Conservation (phyloP, 495 filamentous ascomycete species). For the Penicillium salamii region DNA sequence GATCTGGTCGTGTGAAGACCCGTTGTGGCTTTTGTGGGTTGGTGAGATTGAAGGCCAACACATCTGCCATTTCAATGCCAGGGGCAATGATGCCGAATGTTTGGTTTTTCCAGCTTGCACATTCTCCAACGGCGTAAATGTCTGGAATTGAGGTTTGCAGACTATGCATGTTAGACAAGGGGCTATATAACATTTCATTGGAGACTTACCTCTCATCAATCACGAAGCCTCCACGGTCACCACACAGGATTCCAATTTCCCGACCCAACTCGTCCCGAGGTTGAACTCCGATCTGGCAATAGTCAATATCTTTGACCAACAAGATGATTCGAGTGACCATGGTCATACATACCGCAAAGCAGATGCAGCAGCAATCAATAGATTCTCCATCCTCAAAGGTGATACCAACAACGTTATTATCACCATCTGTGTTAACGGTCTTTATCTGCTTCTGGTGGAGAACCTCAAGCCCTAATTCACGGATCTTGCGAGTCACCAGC, state of each 20-base stretch:
- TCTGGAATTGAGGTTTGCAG: slow-evolving; percentile 69
- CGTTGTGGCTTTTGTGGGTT: slow-evolving; percentile 71
- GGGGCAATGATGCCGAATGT: slow-evolving; percentile 94
- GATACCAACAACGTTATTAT: slow-evolving; percentile 70
- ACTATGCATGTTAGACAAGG: slow-evolving; percentile 20
- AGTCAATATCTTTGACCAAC: background rate
- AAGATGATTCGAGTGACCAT: background rate
- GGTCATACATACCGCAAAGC: slow-evolving; percentile 68
- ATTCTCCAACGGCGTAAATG: slow-evolving; percentile 93
- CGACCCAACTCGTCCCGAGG: slow-evolving; percentile 79
- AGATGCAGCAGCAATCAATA: slow-evolving; percentile 80
- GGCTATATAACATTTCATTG: too few relatives aligned
- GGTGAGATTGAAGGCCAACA: slow-evolving; percentile 91
- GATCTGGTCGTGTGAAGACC: slow-evolving; percentile 78
- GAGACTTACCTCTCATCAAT: slow-evolving; percentile 56
- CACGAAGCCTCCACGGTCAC: slow-evolving; percentile 73
- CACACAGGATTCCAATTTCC: slow-evolving; percentile 68
- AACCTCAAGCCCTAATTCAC: slow-evolving; percentile 78
- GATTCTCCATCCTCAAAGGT: slow-evolving; percentile 81
- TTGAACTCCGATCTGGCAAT: slow-evolving; percentile 68
- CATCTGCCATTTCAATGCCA: slow-evolving; percentile 94
- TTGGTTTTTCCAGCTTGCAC: slow-evolving; percentile 90
- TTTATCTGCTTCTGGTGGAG: slow-evolving; percentile 75
- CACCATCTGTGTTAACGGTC: slow-evolving; percentile 63
- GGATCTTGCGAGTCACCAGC: slow-evolving; percentile 82